phyloP scores from a whole-genome alignment of 345 rosid species.

The Fremontodendron californicum region DNA sequence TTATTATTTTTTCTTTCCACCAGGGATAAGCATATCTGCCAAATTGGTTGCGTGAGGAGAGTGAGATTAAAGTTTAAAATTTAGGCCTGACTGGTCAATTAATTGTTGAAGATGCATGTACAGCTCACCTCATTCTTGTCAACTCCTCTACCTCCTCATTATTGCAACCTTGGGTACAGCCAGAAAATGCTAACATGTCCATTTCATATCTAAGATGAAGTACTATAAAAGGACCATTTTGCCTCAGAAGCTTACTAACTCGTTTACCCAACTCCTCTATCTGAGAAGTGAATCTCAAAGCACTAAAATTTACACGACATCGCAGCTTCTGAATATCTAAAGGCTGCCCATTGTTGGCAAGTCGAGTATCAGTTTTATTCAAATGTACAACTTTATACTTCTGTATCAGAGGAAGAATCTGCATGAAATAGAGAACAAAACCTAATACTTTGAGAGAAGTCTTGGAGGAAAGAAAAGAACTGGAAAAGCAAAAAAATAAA shows the following conservation, averaged over 20 bases:
- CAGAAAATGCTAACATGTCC: conserved; percentile 99
- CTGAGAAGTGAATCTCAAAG: conserved; percentile 83
- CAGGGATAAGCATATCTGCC: conserved; percentile 88
- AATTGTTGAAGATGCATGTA: not conserved
- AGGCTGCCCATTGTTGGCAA: conserved; percentile 76
- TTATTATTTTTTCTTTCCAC: conserved; percentile 90
- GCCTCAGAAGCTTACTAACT: conserved; percentile 67
- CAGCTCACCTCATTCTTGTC: conserved; percentile 85
- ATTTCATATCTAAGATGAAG: conserved; percentile 97
- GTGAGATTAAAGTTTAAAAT: not conserved
- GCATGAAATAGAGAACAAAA: conserved; percentile 17
- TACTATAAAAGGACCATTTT: conserved; percentile 84
- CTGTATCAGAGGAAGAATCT: conserved; percentile 89
- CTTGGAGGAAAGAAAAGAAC: not conserved
- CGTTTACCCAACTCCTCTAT: conserved; percentile 88
- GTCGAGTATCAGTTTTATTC: conserved; percentile 88
- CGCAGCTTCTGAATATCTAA: conserved; percentile 85
- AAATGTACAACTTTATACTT: conserved; percentile 84
- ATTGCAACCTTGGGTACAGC: conserved; percentile 91
- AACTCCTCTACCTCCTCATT: conserved; percentile 84
- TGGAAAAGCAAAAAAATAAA: no score
- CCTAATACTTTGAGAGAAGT: not conserved
- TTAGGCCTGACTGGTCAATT: not conserved
- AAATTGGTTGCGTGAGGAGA: not conserved
- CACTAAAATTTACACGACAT: conserved; percentile 84